These are phyloP conservation scores for Sparassis latifolia DNA, from an alignment of 1,284 basidiomycete genomes.

Conservation along the genomic window DNA sequence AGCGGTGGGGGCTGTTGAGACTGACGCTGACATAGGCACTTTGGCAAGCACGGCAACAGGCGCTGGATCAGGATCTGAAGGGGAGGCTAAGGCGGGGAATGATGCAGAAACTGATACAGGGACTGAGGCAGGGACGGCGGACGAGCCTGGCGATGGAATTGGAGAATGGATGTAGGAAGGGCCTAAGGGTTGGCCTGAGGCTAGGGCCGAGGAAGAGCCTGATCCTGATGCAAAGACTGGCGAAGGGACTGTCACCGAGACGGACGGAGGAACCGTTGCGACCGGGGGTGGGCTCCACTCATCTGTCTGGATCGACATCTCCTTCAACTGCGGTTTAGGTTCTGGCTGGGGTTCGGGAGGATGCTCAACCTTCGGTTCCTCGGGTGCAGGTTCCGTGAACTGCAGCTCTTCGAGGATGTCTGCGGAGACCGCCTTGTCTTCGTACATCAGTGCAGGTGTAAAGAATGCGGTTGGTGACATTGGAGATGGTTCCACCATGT, in stretches of 20 bases:
- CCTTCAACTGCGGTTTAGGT: conserved; percentile 56
- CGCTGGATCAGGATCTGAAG: too few species aligned
- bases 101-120: too few species aligned
- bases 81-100: too few species aligned
- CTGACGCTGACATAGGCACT: too few species aligned
- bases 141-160: too few species aligned
- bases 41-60: too few species aligned
- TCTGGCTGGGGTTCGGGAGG: conserved; percentile 13
- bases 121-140: too few species aligned
- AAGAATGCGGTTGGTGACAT: conserved; percentile 4
- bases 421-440: conserved; percentile 33
- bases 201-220: too few species aligned
- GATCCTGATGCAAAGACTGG: not conserved
- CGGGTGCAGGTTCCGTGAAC: not conserved
- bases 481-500: conserved; percentile 12
- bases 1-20: too few species aligned
- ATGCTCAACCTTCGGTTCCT: conserved; percentile 3
- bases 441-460: conserved; percentile 25
- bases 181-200: too few species aligned
- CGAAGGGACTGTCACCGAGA: conserved; percentile 16
- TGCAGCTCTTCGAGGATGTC: conserved; percentile 23
- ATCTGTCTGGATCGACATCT: conserved; percentile 76
- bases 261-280: conserved; percentile 20
- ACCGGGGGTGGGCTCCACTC: conserved; percentile 46
- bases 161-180: too few species aligned